A percentile compares a stretch with the other conserved stretches of the same genome.
Conservation (phyloP, 495 filamentous ascomycete genomes). For the Bombardia bombarda region DNA sequence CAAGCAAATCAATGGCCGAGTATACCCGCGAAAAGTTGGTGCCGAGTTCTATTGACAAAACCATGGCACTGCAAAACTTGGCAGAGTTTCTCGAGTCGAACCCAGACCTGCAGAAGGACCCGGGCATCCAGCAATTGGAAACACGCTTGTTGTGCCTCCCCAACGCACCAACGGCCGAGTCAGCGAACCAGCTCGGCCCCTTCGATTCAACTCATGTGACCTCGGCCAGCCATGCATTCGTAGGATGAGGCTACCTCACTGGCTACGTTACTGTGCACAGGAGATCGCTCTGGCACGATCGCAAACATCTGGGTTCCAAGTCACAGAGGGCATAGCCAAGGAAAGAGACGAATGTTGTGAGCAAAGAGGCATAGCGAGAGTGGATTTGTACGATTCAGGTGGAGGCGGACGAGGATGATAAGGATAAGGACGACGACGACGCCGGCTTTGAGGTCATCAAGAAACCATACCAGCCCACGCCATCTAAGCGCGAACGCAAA, state of each 20-base stretch:
- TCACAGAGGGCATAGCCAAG: neutral
- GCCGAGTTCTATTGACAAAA: constrained; percentile 3
- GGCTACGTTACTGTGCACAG: constrained; percentile 1
- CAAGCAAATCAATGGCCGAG: constrained; percentile 3
- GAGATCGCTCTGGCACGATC: constrained; percentile 1
- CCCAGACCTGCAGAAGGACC: constrained; percentile 3
- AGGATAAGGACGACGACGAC: too few species aligned
- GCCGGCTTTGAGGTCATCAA: too few species aligned
- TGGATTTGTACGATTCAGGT: neutral
- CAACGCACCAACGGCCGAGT: constrained; percentile 1
- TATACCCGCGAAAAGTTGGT: constrained; percentile 3
- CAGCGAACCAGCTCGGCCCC: neutral
- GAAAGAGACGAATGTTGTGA: constrained; percentile 1
- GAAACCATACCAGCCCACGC: too few species aligned
- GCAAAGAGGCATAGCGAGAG: neutral
- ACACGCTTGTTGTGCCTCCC: constrained; percentile 2
- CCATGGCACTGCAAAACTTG: constrained; percentile 3
- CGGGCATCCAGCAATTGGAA: constrained; percentile 2
- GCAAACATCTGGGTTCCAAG: constrained; percentile 1
- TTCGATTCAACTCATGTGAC: constrained; percentile 1
- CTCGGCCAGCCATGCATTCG: constrained; percentile 1
- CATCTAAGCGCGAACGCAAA: too few species aligned
- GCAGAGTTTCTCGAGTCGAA: constrained; percentile 4
- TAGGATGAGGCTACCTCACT: neutral
- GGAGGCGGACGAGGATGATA: too few species aligned